Evolutionary conservation across 345 rosid species (phyloP).

Genomic region (Passiflora organensis): DNA sequence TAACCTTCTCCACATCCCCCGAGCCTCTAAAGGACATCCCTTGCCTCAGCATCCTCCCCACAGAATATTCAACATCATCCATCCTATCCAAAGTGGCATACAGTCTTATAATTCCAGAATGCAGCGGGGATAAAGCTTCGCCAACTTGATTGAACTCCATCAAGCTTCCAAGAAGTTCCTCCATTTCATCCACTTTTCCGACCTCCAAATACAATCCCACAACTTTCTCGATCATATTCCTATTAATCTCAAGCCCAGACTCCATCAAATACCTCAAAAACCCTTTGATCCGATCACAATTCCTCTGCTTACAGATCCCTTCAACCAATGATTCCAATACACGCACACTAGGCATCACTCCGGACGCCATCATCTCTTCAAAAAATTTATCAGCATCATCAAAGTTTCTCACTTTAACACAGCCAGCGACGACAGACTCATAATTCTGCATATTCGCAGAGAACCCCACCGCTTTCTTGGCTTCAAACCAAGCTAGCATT

Average conservation of each 20-base stretch:
- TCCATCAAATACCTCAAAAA: slow-evolving; percentile 24
- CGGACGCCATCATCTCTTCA: slow-evolving; percentile 19
- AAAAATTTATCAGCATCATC: slow-evolving; percentile 24
- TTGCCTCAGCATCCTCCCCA: slow-evolving; percentile 37
- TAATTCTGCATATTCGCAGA: slow-evolving; percentile 21
- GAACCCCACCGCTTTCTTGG: slow-evolving; percentile 31
- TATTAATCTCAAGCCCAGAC: slow-evolving; percentile 22
- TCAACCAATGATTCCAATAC: slow-evolving; percentile 29
- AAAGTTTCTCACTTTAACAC: slow-evolving; percentile 22
- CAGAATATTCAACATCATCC: slow-evolving; percentile 40
- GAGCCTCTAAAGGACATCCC: slow-evolving; percentile 28
- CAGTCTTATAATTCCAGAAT: slow-evolving; percentile 28
- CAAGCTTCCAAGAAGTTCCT: slow-evolving; percentile 23
- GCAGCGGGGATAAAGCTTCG: slow-evolving; percentile 18
- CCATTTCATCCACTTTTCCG: slow-evolving; percentile 28
- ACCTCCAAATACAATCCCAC: slow-evolving; percentile 18
- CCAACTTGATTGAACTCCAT: slow-evolving; percentile 14
- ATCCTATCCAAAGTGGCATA: slow-evolving; percentile 28
- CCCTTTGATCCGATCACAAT: slow-evolving; percentile 14
- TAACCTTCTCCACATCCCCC: slow-evolving; percentile 35
- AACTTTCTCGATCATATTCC: slow-evolving; percentile 23
- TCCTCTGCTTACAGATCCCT: slow-evolving; percentile 20
- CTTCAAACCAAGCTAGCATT: slow-evolving; percentile 28
- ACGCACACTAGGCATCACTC: slow-evolving; percentile 19
- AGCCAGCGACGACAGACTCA: slow-evolving; percentile 27